Evolutionary conservation across 2,329 filamentous ascomycete species (phyloP).

Genomic region (Diaporthe sp.): DNA sequence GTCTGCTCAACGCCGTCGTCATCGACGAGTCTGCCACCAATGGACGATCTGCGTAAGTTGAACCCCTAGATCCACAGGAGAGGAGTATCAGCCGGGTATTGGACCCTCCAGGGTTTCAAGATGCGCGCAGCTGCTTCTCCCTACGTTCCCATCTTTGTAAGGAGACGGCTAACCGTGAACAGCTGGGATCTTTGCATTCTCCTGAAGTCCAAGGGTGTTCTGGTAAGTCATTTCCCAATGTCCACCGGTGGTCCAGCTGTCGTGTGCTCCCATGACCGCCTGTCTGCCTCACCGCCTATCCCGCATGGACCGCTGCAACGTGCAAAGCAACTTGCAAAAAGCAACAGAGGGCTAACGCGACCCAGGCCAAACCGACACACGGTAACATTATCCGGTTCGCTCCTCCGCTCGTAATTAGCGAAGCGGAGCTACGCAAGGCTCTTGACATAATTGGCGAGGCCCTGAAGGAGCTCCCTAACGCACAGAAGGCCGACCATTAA

Average conservation of each 20-base stretch:
- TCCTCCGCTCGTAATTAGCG: constrained; percentile 94
- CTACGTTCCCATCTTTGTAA: background rate
- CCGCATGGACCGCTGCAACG: constrained; percentile 37
- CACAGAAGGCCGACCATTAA: constrained; percentile 61
- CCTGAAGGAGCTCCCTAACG: constrained; percentile 82
- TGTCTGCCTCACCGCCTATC: constrained; percentile 36
- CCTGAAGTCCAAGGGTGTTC: constrained; percentile 92
- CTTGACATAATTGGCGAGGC: constrained; percentile 85
- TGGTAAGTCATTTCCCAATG: constrained; percentile 72
- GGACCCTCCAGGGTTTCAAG: background rate
- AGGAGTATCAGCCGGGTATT: background rate
- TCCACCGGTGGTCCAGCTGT: constrained; percentile 9
- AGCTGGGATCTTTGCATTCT: constrained; percentile 94
- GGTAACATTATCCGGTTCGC: constrained; percentile 98
- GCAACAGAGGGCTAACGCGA: constrained; percentile 43
- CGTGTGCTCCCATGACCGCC: constrained; percentile 21
- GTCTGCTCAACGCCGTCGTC: constrained; percentile 93
- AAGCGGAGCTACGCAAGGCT: constrained; percentile 85
- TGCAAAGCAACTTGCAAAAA: constrained; percentile 34
- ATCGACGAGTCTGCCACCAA: constrained; percentile 91
- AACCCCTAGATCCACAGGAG: background rate
- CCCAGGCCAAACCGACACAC: constrained; percentile 96
- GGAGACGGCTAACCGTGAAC: constrained; percentile 10
- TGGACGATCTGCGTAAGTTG: constrained; percentile 77
- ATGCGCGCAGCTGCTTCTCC: background rate